phyloP scores from a whole-genome alignment of 306 rosid species.

The Carpinus fangiana region DNA sequence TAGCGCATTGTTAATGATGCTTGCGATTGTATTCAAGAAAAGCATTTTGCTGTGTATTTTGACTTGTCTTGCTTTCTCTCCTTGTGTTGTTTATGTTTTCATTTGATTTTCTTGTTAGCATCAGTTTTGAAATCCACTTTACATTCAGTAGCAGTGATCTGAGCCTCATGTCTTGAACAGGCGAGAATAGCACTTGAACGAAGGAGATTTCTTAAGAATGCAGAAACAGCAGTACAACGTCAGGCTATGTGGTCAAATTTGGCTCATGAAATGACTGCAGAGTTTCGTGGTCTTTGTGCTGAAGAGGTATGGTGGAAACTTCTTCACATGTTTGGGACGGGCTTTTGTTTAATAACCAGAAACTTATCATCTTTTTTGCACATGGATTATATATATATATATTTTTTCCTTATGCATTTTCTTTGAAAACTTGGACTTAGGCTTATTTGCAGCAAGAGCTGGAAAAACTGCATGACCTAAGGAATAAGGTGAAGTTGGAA shows the following conservation, averaged over 20 bases:
- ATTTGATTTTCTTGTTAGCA: not conserved
- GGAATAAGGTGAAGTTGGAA: slow-evolving; percentile 97
- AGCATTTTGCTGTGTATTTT: not conserved
- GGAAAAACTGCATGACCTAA: slow-evolving; percentile 90
- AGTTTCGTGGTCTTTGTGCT: slow-evolving; percentile 97
- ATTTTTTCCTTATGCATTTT: slow-evolving; percentile 9
- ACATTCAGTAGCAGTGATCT: slow-evolving; percentile 26
- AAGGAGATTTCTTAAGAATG: slow-evolving; percentile 87
- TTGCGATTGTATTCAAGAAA: not conserved
- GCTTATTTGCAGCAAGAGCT: slow-evolving; percentile 99
- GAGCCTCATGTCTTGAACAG: slow-evolving; percentile 48
- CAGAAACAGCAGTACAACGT: slow-evolving; percentile 89
- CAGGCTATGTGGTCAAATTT: slow-evolving; percentile 98
- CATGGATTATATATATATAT: slow-evolving; percentile 6
- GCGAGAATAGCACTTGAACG: slow-evolving; percentile 97
- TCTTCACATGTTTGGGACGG: slow-evolving; percentile 19
- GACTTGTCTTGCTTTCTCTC: slow-evolving; percentile 5
- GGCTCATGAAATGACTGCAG: slow-evolving; percentile 99
- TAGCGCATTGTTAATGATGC: slow-evolving; percentile 16
- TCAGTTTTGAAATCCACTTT: slow-evolving; percentile 17
- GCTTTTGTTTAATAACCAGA: slow-evolving; percentile 15
- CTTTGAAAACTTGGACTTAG: slow-evolving; percentile 50
- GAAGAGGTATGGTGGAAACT: slow-evolving; percentile 73
- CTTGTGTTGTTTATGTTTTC: slow-evolving; percentile 12
- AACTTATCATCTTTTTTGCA: not conserved